A percentile compares a stretch with the other conserved stretches of the same genome.
phyloP scores from a whole-genome alignment of 2,329 filamentous ascomycete species.

The Pseudonectria foliicola region DNA sequence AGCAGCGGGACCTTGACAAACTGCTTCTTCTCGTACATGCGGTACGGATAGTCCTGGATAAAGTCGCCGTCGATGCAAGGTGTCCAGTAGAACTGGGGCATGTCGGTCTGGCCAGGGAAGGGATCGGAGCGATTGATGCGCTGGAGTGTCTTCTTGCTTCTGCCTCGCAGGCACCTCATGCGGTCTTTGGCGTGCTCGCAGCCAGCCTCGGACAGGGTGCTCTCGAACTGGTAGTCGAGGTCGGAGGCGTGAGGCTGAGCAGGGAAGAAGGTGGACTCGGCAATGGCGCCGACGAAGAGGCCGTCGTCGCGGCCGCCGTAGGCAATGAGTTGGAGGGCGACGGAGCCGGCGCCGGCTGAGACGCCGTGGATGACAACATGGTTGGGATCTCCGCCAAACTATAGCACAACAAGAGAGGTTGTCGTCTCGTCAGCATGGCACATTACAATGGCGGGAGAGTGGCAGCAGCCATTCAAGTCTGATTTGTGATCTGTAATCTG shows the following conservation, averaged over 20 bases:
- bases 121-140: conserved; percentile 31
- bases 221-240: conserved; percentile 42
- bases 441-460: no score
- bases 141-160: conserved; percentile 31
- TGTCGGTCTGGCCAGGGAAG: conserved; percentile 30
- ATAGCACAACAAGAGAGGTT: no score
- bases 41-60: conserved; percentile 34
- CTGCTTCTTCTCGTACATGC: conserved; percentile 30
- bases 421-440: neutral
- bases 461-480: no score
- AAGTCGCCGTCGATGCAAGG: conserved; percentile 43
- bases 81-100: conserved; percentile 43
- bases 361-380: conserved; percentile 55
- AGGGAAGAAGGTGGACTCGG: conserved; percentile 44
- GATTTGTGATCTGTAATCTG: no score
- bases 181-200: conserved; percentile 27
- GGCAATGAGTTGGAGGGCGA: conserved; percentile 45
- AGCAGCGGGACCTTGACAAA: conserved; percentile 40
- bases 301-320: conserved; percentile 37
- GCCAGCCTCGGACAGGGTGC: conserved; percentile 26
- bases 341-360: conserved; percentile 55
- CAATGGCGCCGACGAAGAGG: conserved; percentile 40
- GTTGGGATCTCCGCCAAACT: conserved; percentile 52
- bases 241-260: conserved; percentile 37
- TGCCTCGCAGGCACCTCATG: conserved; percentile 36